These are phyloP conservation scores for Wickerhamiella domercqiae DNA, from an alignment of 805 yeast species.

Conservation along the genomic window DNA sequence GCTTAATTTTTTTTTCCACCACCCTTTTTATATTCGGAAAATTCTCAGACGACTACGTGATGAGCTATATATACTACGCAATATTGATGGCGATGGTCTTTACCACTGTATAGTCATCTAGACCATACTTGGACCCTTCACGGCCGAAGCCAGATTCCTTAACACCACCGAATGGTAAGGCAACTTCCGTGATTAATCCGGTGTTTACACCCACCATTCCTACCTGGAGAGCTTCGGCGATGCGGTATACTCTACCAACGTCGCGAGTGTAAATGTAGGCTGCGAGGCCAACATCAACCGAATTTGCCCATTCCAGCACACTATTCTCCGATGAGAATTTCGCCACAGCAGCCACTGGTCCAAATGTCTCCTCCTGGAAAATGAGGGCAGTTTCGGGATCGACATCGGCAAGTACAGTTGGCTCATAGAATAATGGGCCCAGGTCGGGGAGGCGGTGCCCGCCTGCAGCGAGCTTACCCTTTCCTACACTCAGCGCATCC, in stretches of 20 bases:
- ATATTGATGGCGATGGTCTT: slow-evolving; percentile 42
- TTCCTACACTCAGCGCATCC: slow-evolving; percentile 49
- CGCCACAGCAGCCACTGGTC: slow-evolving; percentile 62
- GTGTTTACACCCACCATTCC: slow-evolving; percentile 80
- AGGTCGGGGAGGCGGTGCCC: slow-evolving; percentile 40
- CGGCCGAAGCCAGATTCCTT: slow-evolving; percentile 69
- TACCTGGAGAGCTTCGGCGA: slow-evolving; percentile 51
- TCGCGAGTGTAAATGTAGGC: slow-evolving; percentile 56
- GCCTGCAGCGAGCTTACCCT: slow-evolving; percentile 45
- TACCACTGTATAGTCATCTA: slow-evolving; percentile 54
- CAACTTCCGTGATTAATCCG: slow-evolving; percentile 49
- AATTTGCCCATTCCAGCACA: slow-evolving; percentile 47
- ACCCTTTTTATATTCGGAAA: background rate
- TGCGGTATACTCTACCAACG: slow-evolving; percentile 37
- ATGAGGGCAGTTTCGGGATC: slow-evolving; percentile 38
- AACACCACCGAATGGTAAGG: slow-evolving; percentile 47
- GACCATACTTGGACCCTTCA: slow-evolving; percentile 63
- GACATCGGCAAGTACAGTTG: slow-evolving; percentile 52
- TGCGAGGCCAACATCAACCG: slow-evolving; percentile 58
- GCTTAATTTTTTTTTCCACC: background rate
- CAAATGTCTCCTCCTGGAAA: slow-evolving; percentile 61
- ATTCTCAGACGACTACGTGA: background rate
- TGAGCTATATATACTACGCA: slow-evolving; percentile 1
- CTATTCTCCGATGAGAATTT: slow-evolving; percentile 51
- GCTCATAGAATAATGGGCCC: slow-evolving; percentile 51